Conservation (phyloP, 2,329 filamentous ascomycete genomes). For the Chaetomiaceae sp. region DNA sequence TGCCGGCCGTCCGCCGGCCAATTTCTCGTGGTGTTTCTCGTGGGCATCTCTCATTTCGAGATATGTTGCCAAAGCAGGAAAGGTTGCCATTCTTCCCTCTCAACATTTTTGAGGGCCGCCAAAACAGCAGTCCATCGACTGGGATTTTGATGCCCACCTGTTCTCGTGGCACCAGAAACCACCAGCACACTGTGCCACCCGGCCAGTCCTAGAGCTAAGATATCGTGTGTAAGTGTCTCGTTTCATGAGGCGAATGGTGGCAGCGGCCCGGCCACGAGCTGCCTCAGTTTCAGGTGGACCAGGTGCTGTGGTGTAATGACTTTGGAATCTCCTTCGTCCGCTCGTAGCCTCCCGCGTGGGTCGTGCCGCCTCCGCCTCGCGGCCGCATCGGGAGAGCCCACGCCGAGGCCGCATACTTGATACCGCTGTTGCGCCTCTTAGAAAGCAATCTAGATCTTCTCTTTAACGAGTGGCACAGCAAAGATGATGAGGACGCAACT, state of each 20-base stretch:
- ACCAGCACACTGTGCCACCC: too few relatives aligned
- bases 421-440: background rate
- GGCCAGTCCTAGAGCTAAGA: too few relatives aligned
- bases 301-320: background rate
- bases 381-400: background rate
- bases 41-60: constrained; percentile 1
- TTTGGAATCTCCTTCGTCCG: background rate
- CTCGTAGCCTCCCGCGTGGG: background rate
- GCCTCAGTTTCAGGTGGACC: constrained; percentile 6
- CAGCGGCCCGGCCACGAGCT: background rate
- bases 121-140: background rate
- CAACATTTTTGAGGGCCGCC: background rate
- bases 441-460: too few relatives aligned
- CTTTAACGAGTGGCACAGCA: too few relatives aligned
- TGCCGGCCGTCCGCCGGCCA: background rate
- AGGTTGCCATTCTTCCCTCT: background rate
- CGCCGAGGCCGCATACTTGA: background rate
- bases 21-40: background rate
- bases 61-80: background rate
- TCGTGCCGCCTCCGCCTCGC: constrained; percentile 7
- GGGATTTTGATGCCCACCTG: background rate
- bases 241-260: background rate
- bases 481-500: too few relatives aligned
- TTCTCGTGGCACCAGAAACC: background rate
- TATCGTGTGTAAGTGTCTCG: background rate